These are phyloP conservation scores for Barnettozyma siamensis DNA, from an alignment of 805 yeast species.

Conservation along the genomic window DNA sequence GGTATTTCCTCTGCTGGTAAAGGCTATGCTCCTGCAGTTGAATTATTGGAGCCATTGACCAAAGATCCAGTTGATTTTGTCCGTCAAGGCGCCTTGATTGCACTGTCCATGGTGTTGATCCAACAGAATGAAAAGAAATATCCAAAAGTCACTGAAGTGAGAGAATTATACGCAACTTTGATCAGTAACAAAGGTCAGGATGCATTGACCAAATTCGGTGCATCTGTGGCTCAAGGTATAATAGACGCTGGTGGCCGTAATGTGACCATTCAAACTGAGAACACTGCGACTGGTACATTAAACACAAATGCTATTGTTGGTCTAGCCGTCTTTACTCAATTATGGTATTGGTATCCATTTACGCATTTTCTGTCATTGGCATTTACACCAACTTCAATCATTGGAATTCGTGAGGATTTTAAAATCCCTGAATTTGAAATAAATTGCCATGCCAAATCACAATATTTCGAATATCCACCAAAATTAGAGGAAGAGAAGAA, in stretches of 20 bases:
- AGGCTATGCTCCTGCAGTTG: slow-evolving; percentile 81
- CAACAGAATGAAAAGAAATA: slow-evolving; percentile 78
- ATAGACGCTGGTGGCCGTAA: slow-evolving; percentile 98
- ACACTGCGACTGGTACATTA: slow-evolving; percentile 80
- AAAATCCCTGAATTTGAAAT: slow-evolving; percentile 80
- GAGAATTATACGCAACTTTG: slow-evolving; percentile 68
- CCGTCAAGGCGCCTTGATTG: slow-evolving; percentile 94
- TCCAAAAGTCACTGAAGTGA: slow-evolving; percentile 75
- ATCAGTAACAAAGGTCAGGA: slow-evolving; percentile 88
- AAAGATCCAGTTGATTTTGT: slow-evolving; percentile 96
- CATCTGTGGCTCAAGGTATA: slow-evolving; percentile 94
- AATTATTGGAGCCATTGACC: slow-evolving; percentile 85
- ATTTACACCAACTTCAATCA: slow-evolving; percentile 85
- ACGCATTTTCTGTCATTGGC: slow-evolving; percentile 90
- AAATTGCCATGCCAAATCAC: slow-evolving; percentile 75
- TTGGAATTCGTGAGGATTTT: slow-evolving; percentile 81
- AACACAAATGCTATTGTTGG: slow-evolving; percentile 92
- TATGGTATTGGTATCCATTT: slow-evolving; percentile 98
- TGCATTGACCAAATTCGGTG: slow-evolving; percentile 96
- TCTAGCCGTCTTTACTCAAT: slow-evolving; percentile 80
- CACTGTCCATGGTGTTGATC: slow-evolving; percentile 84
- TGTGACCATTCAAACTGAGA: slow-evolving; percentile 88
- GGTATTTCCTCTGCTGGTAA: slow-evolving; percentile 98
- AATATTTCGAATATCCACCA: slow-evolving; percentile 84
- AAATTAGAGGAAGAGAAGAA: slow-evolving; percentile 72